Evolutionary conservation across 2,329 filamentous ascomycete genomes (phyloP), one percentile per base, ranked within the genome.

Genomic region (Alternaria sp.): DNA sequence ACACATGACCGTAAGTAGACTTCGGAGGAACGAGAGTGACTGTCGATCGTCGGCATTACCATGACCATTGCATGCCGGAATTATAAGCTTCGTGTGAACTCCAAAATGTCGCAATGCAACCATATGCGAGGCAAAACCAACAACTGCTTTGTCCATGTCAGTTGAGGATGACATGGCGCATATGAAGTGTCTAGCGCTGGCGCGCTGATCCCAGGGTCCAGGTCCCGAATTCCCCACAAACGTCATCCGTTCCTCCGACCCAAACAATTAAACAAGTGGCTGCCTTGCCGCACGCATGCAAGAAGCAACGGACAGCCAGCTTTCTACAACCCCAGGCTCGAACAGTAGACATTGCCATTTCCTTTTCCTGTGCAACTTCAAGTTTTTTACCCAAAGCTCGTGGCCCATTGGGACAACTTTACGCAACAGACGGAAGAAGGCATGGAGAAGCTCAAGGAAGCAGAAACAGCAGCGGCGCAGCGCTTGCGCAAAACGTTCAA

Each of bases 401-500:
- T 36, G 11, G 7, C 3, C 22, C n/a, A 16, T 12, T 8, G 2
- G 30, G n/a, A 14, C 28, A 22, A 22, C 28, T 22, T 14, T 22
- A 28, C 30, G 32, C 38, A 16, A 25, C 22, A 25, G 36, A 16
- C 45, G 3, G 28, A 14, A 4, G 30, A 36, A 48, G 44, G 34
- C 18, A 63, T 62, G 59, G 51, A 64, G 16, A 62, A 59, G 32
- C 40, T 55, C 22, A 55, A 58, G 48, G 28, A 60, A 20, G 48
- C 43, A 27, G 53, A 59, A 44, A 61, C 27, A 57, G 53, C 27
- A 57, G 60, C 83, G 57, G 79, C 85, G 41, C 82, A 91, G 54
- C 89, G 91, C 64, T 82, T 95, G 45, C 89, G 93, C 72, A 90
- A 86, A 71, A 90, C 91, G 9, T 95, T 96, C 80, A 87, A 86